Base-by-base conservation (phyloP, 257 asterid genomes). In the Anisodus tanguticus region DNA sequence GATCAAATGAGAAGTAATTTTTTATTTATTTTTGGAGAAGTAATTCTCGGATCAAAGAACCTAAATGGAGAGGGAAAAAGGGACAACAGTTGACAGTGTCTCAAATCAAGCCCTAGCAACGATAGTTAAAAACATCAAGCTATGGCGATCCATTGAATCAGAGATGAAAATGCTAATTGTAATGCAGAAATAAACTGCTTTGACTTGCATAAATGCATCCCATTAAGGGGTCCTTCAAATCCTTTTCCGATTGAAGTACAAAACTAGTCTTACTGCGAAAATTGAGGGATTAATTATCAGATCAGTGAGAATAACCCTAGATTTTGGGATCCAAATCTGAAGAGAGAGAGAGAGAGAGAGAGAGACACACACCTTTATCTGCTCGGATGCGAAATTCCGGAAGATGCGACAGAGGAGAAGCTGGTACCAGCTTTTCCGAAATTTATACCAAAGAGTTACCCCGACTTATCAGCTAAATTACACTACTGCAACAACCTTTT, bases 291-390 rank as follows among this genome's bases (percentile, higher is more conserved):
- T 55, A 80, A 80, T 58, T 26, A 80, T 17, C 82, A 43, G 88
- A 89, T 88, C 88, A 82, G 82, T 55, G n/a, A 58, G 26, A 57
- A 71, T 84, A 85, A 68, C 83, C 93, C 89, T 82, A 85, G 88
- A 90, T 88, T 89, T 83, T 69, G 86, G 88, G 92, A 90, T 91
- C 93, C 90, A 79, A 85, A 84, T 67, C 87, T 76, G 64, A 13
- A 64, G 79, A 78, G 2, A 68, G 82, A 71, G 77, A 35, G 47
- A 74, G 58, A 83, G 79, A 78, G 2, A 68, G 82, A 71, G 77
- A 35, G 45, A 74, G 57, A 83, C 86, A 62, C 57, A 91, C 95
- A 95, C 86, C 80, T 84, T n/a, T n/a, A n/a, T n/a, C n/a, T n/a
- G n/a, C n/a, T 84, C 84, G 80, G 85, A 87, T 51, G 68, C 77